These are phyloP conservation scores for Claviceps sp. DNA, from an alignment of 2,329 filamentous ascomycete species.

Conservation along the genomic window DNA sequence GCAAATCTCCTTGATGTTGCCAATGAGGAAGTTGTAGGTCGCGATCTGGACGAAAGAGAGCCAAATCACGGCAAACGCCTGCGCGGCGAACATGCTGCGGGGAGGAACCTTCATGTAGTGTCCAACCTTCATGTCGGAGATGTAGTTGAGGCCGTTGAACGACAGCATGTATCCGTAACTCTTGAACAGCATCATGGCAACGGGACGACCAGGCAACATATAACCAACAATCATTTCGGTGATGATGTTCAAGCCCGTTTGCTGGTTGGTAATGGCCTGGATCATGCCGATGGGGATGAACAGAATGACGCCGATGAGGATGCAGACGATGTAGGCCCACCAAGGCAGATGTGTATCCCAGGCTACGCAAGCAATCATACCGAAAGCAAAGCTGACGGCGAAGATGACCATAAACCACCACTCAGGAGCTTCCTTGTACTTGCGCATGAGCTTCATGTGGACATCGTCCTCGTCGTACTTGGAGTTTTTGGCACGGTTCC, in stretches of 20 bases:
- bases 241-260: conserved; percentile 31
- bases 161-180: conserved; percentile 29
- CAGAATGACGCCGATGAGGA: conserved; percentile 23
- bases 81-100: conserved; percentile 31
- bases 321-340: conserved; percentile 26
- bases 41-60: conserved; percentile 21
- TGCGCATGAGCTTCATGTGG: conserved; percentile 39
- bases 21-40: conserved; percentile 23
- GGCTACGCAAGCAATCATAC: conserved; percentile 20
- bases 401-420: conserved; percentile 41
- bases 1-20: conserved; percentile 40
- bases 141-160: conserved; percentile 29
- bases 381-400: conserved; percentile 32
- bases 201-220: conserved; percentile 28
- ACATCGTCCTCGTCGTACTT: conserved; percentile 25
- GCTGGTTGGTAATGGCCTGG: conserved; percentile 31
- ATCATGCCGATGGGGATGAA: conserved; percentile 30
- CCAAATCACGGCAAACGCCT: conserved; percentile 23
- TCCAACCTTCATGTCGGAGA: conserved; percentile 34
- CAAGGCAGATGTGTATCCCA: conserved; percentile 27
- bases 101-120: conserved; percentile 39
- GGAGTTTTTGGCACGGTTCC: conserved; percentile 13
- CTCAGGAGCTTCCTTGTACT: conserved; percentile 37
- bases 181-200: conserved; percentile 37
- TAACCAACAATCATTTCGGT: conserved; percentile 34